Conservation (phyloP, 2,329 filamentous ascomycete genomes). For the Trichoderma koningii region DNA sequence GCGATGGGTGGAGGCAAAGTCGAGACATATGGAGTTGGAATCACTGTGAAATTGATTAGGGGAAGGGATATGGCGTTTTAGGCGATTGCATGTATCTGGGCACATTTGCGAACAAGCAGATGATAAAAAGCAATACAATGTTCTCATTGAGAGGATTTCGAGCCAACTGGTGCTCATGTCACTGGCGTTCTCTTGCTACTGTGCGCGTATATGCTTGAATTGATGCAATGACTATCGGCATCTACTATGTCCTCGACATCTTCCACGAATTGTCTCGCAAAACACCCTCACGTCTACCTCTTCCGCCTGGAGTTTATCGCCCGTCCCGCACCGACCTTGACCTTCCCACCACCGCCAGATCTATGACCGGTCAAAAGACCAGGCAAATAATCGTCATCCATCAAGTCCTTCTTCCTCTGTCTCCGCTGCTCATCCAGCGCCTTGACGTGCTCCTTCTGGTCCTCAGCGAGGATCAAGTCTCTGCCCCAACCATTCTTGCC, state of each 20-base stretch:
- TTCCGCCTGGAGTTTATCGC: conserved; percentile 80
- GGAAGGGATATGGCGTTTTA: conserved; percentile 16
- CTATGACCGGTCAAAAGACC: conserved; percentile 80
- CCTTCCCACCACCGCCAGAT: conserved; percentile 62
- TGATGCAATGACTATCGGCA: neutral
- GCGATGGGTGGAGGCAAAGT: neutral
- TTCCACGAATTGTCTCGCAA: neutral
- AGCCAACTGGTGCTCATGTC: neutral
- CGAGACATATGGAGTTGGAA: conserved; percentile 9
- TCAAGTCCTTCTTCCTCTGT: conserved; percentile 74
- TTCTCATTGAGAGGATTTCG: neutral
- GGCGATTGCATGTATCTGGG: conserved; percentile 12
- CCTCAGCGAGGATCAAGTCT: conserved; percentile 82
- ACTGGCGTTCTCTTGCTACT: neutral
- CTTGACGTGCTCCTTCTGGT: conserved; percentile 87
- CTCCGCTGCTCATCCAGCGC: conserved; percentile 66
- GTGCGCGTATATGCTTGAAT: neutral
- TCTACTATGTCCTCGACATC: neutral
- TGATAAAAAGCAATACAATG: neutral
- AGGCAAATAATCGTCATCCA: conserved; percentile 94
- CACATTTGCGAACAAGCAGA: neutral
- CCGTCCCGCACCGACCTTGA: conserved; percentile 80
- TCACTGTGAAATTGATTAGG: conserved; percentile 1
- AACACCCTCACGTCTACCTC: conserved; percentile 14
- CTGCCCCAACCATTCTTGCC: conserved; percentile 87